phyloP scores from a whole-genome alignment of 1,139 yeast species.

The Diutina mesorugosa region DNA sequence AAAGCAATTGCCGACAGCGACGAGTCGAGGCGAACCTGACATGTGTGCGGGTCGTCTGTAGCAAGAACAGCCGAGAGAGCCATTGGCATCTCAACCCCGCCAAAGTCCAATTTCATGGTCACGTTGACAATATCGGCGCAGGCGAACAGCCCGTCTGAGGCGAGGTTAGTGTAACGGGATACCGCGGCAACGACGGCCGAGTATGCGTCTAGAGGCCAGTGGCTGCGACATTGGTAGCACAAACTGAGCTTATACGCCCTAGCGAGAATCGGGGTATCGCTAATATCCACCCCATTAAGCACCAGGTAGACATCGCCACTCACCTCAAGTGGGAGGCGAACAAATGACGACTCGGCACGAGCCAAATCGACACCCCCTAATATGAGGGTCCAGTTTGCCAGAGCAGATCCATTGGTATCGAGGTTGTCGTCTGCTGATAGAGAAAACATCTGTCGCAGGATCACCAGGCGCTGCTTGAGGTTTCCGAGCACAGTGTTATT shows the following conservation, averaged over 20 bases:
- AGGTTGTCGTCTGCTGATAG: not conserved
- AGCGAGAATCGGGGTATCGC: not conserved
- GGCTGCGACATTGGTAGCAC: not conserved
- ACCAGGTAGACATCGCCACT: not conserved
- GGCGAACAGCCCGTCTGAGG: not conserved
- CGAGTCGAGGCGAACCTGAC: not conserved
- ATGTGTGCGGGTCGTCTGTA: not conserved
- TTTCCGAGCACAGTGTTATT: not conserved
- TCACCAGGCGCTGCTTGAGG: not conserved
- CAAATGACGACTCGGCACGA: not conserved
- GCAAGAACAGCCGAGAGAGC: not conserved
- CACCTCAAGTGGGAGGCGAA: not conserved
- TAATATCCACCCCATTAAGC: not conserved
- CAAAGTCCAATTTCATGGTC: not conserved
- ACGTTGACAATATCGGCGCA: not conserved
- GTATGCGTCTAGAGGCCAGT: not conserved
- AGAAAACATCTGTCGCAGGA: not conserved
- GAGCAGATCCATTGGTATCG: not conserved
- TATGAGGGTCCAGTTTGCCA: not conserved
- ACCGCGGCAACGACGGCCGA: not conserved
- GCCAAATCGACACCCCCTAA: not conserved
- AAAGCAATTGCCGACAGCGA: not conserved
- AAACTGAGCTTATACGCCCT: not conserved
- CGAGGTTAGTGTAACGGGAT: not conserved
- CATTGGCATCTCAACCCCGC: not conserved